Conservation (phyloP, 1,139 yeast species). For the Yamadazyma sp. region DNA sequence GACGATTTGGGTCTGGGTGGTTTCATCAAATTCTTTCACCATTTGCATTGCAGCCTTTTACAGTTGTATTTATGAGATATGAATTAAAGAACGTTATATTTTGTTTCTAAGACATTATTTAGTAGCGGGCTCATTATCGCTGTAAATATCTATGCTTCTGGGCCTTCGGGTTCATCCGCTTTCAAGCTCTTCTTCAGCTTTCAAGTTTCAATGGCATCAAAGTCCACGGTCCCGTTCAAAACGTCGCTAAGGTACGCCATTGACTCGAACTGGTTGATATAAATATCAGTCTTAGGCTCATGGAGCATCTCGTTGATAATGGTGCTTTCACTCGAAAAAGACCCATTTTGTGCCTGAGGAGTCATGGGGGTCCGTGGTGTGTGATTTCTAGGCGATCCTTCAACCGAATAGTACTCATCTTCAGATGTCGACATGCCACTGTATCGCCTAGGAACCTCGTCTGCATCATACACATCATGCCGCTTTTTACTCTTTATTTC, state of each 20-base stretch:
- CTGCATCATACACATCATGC: conserved; percentile 1
- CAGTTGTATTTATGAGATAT: no score
- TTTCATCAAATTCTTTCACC: no score
- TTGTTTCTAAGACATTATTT: no score
- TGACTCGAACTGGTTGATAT: conserved; percentile 26
- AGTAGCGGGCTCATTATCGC: no score
- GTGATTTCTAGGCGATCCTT: conserved; percentile 15
- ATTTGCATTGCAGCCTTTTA: no score
- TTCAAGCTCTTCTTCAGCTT: no score
- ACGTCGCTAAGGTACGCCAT: conserved; percentile 36
- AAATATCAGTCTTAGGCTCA: conserved; percentile 9
- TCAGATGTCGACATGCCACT: conserved; percentile 20
- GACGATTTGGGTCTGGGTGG: no score
- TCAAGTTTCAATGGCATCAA: no score
- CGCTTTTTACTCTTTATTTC: neutral
- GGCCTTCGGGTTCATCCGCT: no score
- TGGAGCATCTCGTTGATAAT: conserved; percentile 23
- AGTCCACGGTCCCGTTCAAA: conserved; percentile 28
- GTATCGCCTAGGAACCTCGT: conserved; percentile 13
- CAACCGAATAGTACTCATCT: conserved; percentile 35
- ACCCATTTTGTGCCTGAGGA: conserved; percentile 11
- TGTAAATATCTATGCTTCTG: no score
- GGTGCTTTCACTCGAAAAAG: conserved; percentile 36
- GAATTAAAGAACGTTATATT: no score
- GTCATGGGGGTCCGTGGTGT: conserved; percentile 1